phyloP scores from a whole-genome alignment of 1,284 basidiomycete species.

The Fistulinella cinereoalba region DNA sequence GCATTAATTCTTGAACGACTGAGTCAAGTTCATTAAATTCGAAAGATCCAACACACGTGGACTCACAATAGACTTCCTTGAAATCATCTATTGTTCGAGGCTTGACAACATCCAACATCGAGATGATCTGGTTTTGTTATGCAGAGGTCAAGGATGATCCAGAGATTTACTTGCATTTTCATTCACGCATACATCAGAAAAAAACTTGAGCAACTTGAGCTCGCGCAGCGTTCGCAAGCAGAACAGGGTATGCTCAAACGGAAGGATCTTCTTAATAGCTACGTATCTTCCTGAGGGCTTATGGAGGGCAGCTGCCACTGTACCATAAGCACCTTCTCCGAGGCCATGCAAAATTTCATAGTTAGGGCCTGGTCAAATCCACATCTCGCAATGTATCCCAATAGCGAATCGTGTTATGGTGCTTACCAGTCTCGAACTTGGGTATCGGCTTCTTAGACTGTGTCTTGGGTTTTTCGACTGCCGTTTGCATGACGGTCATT shows the following conservation, averaged over 20 bases:
- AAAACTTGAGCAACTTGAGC: slow-evolving; percentile 80
- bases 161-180: slow-evolving; percentile 55
- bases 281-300: slow-evolving; percentile 62
- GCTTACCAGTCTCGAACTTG: slow-evolving; percentile 64
- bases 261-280: slow-evolving; percentile 83
- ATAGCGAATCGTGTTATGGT: background rate
- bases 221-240: slow-evolving; percentile 75
- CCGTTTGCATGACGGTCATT: slow-evolving; percentile 12
- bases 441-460: slow-evolving; percentile 52
- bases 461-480: slow-evolving; percentile 19
- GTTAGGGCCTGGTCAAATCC: slow-evolving; percentile 52
- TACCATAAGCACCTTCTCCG: slow-evolving; percentile 79
- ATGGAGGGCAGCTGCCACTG: slow-evolving; percentile 67
- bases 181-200: slow-evolving; percentile 79
- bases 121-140: slow-evolving; percentile 60
- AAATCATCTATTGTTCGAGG: slow-evolving; percentile 74
- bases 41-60: background rate
- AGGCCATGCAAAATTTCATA: slow-evolving; percentile 74
- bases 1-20: slow-evolving; percentile 91
- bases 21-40: slow-evolving; percentile 7
- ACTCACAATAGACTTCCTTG: slow-evolving; percentile 77
- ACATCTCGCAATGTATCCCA: slow-evolving; percentile 8
- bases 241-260: slow-evolving; percentile 82
- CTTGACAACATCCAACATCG: slow-evolving; percentile 83
- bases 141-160: background rate